Evolutionary conservation across 148 eudicot species (phyloP).

Genomic region (Heliosperma pusillum): DNA sequence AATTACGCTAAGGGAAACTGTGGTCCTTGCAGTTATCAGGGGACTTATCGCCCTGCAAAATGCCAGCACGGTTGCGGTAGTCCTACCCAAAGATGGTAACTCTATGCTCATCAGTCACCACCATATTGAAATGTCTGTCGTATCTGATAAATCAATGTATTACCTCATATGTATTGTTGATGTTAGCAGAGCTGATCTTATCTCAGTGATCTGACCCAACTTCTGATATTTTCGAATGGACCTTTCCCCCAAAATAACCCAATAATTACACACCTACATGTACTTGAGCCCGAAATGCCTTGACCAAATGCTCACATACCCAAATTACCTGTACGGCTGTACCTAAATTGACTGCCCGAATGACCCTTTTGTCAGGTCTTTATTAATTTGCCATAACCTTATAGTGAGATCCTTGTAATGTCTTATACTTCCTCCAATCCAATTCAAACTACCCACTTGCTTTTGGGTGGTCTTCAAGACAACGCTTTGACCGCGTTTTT

Average conservation of each 20-base stretch:
- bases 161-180: no score
- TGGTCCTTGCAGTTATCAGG: conserved; percentile 53
- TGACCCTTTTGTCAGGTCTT: not conserved
- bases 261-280: not conserved
- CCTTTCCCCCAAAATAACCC: no score
- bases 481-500: no score
- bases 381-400: not conserved
- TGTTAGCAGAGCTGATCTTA: no score
- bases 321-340: conserved; percentile 86
- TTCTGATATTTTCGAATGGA: no score
- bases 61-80: conserved; percentile 88
- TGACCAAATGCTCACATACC: not conserved
- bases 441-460: no score
- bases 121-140: not conserved
- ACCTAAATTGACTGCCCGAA: conserved; percentile 25
- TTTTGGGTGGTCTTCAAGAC: no score
- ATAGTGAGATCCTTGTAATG: not conserved
- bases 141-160: no score
- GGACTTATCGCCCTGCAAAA: conserved; percentile 51
- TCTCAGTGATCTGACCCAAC: no score
- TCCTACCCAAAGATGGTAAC: conserved; percentile 92
- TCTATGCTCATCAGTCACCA: not conserved
- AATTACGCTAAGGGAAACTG: conserved; percentile 67
- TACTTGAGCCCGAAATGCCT: not conserved
- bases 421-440: no score